A percentile compares a stretch with the other conserved stretches of the same genome.
Conservation (phyloP, 2,329 filamentous ascomycete genomes). For the Juglanconis juglandina region DNA sequence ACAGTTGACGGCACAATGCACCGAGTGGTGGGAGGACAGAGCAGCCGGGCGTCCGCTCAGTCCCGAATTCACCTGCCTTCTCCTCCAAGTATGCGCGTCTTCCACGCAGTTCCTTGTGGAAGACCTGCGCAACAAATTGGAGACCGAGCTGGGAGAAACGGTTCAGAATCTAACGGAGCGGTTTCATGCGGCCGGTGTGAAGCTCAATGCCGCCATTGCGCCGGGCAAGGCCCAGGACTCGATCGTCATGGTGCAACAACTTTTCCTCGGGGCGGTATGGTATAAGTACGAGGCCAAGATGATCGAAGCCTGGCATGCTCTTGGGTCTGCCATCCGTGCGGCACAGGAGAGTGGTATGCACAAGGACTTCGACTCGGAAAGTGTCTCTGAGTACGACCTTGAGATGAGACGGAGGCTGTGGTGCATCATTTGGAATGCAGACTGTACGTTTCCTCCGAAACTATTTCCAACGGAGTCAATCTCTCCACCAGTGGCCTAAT, state of each 20-base stretch:
- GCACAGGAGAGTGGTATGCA: conserved; percentile 43
- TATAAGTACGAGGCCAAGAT: conserved; percentile 45
- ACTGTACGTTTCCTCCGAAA: neutral
- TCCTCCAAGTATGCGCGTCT: conserved; percentile 43
- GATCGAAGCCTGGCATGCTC: conserved; percentile 45
- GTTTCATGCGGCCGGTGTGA: conserved; percentile 39
- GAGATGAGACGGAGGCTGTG: conserved; percentile 1
- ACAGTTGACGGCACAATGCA: conserved; percentile 41
- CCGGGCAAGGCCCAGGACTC: conserved; percentile 37
- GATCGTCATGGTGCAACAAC: conserved; percentile 43
- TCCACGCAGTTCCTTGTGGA: conserved; percentile 40
- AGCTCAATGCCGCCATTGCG: conserved; percentile 38
- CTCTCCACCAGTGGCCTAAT: neutral
- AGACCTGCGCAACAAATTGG: conserved; percentile 36
- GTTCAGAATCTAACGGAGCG: conserved; percentile 36
- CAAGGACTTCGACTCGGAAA: neutral
- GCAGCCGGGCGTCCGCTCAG: conserved; percentile 31
- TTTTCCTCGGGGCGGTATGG: conserved; percentile 44
- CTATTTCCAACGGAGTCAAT: neutral
- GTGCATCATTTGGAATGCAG: conserved; percentile 6
- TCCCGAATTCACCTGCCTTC: conserved; percentile 43
- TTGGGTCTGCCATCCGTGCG: conserved; percentile 40
- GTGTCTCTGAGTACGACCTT: neutral
- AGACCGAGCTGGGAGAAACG: conserved; percentile 40
- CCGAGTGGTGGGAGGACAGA: conserved; percentile 42